These are phyloP conservation scores for Plenodomus lindquistii DNA, from an alignment of 2,329 filamentous ascomycete genomes.

Conservation along the genomic window DNA sequence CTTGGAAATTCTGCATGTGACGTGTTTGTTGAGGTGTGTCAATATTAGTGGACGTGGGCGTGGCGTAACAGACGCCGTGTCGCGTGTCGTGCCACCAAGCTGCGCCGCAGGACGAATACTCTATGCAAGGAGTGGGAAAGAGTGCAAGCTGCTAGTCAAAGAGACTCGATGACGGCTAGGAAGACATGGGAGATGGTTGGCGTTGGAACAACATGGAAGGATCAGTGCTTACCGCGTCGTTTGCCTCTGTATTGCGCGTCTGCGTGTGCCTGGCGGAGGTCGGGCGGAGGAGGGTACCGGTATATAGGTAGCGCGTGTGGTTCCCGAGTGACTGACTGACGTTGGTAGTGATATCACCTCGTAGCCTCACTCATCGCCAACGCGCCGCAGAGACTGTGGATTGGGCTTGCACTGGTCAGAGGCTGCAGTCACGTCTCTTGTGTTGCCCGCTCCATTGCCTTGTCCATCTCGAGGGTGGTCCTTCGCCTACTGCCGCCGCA, in stretches of 20 bases:
- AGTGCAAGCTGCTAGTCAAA: background rate
- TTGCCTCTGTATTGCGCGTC: slow-evolving; percentile 35
- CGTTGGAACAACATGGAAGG: slow-evolving; percentile 4
- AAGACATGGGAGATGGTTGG: slow-evolving; percentile 3
- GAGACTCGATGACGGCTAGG: background rate
- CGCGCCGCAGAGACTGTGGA: background rate
- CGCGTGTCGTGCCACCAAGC: slow-evolving; percentile 28
- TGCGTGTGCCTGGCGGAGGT: slow-evolving; percentile 31
- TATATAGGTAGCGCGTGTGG: slow-evolving; percentile 21
- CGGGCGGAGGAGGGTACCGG: slow-evolving; percentile 2
- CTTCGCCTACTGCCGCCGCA: slow-evolving; percentile 14
- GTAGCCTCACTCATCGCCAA: slow-evolving; percentile 5
- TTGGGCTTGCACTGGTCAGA: background rate
- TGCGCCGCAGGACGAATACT: slow-evolving; percentile 16
- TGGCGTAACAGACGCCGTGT: background rate
- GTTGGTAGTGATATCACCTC: slow-evolving; percentile 7
- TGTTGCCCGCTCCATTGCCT: background rate
- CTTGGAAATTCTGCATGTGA: no score
- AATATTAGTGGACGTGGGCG: background rate
- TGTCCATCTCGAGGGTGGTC: slow-evolving; percentile 2
- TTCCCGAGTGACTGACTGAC: slow-evolving; percentile 6
- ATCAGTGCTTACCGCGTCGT: slow-evolving; percentile 20
- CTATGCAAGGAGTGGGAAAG: slow-evolving; percentile 21
- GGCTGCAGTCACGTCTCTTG: no score
- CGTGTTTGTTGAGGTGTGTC: background rate